Evolutionary conservation across 257 asterid species (phyloP).

Genomic region (Paulownia fortunei): DNA sequence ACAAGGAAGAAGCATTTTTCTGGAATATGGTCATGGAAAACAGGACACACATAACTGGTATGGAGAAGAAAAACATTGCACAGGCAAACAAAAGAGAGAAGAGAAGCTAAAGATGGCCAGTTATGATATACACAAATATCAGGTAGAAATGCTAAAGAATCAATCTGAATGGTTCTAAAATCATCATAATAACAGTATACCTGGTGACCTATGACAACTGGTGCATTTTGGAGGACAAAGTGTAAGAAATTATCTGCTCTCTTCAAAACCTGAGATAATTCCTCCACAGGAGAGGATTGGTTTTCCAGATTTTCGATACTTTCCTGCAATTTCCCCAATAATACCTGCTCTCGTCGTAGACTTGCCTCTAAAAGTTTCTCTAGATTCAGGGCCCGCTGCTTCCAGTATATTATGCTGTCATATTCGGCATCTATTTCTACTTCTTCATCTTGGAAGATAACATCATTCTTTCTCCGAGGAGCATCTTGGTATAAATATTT

Average conservation of each 20-base stretch:
- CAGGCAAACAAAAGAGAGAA: too few species aligned
- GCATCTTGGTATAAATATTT: conserved; percentile 57
- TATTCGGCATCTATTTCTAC: conserved; percentile 71
- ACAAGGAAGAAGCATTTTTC: background rate
- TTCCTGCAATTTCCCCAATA: conserved; percentile 71
- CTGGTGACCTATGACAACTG: conserved; percentile 95
- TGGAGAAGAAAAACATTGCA: background rate
- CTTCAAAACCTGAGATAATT: conserved; percentile 69
- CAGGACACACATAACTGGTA: background rate
- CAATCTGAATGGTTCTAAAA: background rate
- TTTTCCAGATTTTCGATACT: conserved; percentile 80
- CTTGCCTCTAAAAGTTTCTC: conserved; percentile 79
- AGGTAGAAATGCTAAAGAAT: background rate
- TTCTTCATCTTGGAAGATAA: conserved; percentile 47
- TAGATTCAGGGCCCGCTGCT: conserved; percentile 60
- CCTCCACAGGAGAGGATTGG: conserved; percentile 91
- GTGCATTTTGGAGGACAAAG: conserved; percentile 91
- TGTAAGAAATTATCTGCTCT: conserved; percentile 91
- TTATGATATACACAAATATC: background rate
- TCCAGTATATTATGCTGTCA: conserved; percentile 74
- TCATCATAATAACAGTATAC: conserved; percentile 32
- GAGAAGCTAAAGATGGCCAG: background rate
- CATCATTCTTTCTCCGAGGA: conserved; percentile 60
- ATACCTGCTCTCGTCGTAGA: conserved; percentile 53
- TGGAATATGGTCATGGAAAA: background rate